Evolutionary conservation across 257 asterid species (phyloP).

Genomic region (Salvia rosmarinus): DNA sequence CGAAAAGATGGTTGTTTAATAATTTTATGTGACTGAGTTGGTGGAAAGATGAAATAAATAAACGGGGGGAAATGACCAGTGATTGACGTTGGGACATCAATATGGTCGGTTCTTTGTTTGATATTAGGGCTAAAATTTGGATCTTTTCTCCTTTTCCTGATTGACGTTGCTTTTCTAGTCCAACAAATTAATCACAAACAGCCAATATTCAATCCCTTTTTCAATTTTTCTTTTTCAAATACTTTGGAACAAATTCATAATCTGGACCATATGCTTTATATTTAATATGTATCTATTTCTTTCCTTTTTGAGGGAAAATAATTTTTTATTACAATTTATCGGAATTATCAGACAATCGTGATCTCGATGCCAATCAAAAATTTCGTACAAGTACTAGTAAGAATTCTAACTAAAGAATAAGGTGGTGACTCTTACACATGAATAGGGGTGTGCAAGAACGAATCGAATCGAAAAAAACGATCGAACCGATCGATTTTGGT

Average conservation of each 20-base stretch:
- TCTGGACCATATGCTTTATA: neutral
- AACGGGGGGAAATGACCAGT: conserved; percentile 25
- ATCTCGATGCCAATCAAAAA: too few species aligned
- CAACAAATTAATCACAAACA: conserved; percentile 10
- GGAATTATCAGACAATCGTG: too few species aligned
- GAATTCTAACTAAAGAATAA: too few species aligned
- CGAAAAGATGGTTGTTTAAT: neutral
- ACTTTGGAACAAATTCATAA: too few species aligned
- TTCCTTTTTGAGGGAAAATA: too few species aligned
- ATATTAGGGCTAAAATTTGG: conserved; percentile 6
- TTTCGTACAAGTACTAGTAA: too few species aligned
- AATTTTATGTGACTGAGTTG: conserved; percentile 22
- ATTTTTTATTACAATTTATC: too few species aligned
- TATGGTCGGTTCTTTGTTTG: neutral
- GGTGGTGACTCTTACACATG: too few species aligned
- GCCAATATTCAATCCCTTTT: neutral
- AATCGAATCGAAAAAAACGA: too few species aligned
- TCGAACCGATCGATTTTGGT: too few species aligned
- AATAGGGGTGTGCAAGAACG: too few species aligned
- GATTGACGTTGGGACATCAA: conserved; percentile 24
- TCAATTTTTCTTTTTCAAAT: neutral
- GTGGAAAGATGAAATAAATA: conserved; percentile 8
- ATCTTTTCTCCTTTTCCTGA: conserved; percentile 4
- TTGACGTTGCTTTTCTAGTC: neutral
- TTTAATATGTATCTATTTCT: neutral